These are phyloP conservation scores for Cryphonectria carpinicola DNA, from an alignment of 2,329 filamentous ascomycete genomes.

Conservation along the genomic window DNA sequence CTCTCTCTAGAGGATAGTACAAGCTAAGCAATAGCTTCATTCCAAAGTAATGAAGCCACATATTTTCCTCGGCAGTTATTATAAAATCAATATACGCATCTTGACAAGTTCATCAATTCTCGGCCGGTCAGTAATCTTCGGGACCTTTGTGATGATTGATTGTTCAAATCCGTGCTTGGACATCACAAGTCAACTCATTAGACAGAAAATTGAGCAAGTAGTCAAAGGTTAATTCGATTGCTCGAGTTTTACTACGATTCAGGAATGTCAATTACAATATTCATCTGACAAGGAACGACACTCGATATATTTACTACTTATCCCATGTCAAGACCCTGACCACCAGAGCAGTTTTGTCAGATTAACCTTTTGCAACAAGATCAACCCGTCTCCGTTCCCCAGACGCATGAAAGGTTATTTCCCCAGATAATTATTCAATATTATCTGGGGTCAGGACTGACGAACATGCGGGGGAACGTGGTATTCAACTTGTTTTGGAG, in stretches of 20 bases:
- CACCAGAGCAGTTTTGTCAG: neutral
- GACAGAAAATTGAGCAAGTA: neutral
- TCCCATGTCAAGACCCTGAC: neutral
- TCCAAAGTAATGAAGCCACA: neutral
- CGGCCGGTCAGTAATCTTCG: neutral
- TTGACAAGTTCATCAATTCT: neutral
- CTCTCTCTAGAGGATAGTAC: neutral
- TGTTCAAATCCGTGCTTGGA: neutral
- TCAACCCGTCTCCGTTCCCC: neutral
- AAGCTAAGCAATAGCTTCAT: neutral
- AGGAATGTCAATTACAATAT: neutral
- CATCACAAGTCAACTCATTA: neutral
- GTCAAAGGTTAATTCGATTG: neutral
- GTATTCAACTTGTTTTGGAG: neutral
- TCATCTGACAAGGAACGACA: too few relatives aligned
- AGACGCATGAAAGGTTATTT: neutral
- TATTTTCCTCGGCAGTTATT: neutral
- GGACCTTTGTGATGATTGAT: neutral
- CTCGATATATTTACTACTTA: neutral
- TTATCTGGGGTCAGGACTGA: neutral
- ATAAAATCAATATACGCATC: neutral
- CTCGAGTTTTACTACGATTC: too few relatives aligned
- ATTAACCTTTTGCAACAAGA: neutral
- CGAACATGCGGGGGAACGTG: slow-evolving; percentile 18
- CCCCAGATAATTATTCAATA: neutral